These are phyloP conservation scores for Vitellaria paradoxa DNA, from an alignment of 179 eudicot genomes.

Conservation along the genomic window DNA sequence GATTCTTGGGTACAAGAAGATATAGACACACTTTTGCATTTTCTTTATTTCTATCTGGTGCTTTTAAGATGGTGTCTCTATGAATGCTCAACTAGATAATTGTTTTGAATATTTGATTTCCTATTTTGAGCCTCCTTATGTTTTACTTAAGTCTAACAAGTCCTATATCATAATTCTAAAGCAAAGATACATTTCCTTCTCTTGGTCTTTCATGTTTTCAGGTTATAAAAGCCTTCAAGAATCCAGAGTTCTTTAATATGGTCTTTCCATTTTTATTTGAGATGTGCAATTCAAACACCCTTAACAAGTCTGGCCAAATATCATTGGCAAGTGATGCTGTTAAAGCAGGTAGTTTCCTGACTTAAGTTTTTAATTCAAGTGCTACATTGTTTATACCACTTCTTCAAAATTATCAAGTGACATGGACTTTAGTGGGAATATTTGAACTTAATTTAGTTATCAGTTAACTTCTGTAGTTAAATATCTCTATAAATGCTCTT, in stretches of 20 bases:
- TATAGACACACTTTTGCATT: no score
- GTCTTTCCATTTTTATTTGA: conserved; percentile 69
- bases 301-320: conserved; percentile 32
- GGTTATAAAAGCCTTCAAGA: conserved; percentile 77
- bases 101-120: not conserved
- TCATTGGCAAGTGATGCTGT: conserved; percentile 39
- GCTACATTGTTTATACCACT: not conserved
- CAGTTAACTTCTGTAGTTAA: no score
- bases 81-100: not conserved
- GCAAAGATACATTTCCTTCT: not conserved
- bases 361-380: not conserved
- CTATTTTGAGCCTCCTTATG: not conserved
- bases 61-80: not conserved
- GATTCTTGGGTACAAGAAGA: no score
- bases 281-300: conserved; percentile 46
- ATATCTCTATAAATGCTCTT: no score
- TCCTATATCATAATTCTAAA: conserved; percentile 1
- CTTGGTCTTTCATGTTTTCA: conserved; percentile 21
- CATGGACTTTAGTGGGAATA: not conserved
- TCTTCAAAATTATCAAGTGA: not conserved
- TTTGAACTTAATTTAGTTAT: not conserved
- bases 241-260: conserved; percentile 58
- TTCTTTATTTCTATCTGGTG: not conserved
- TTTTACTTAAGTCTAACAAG: conserved; percentile 6
- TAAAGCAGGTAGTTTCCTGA: conserved; percentile 45